Conservation (phyloP, 106 monocot genomes). For the Dactylorhiza incarnata region DNA sequence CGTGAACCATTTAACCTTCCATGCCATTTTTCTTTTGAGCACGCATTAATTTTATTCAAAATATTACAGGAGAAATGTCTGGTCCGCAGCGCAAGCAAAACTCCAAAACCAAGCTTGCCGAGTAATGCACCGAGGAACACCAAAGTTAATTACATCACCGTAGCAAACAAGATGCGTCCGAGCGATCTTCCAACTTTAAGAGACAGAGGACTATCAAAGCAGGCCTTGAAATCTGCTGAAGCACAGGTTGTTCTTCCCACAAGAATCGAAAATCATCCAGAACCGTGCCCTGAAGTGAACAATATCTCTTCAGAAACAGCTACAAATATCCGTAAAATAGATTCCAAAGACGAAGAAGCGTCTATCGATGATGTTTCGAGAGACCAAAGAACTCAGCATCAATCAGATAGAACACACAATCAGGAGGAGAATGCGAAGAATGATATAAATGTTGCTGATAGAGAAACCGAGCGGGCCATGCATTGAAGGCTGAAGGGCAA, state of each 20-base stretch:
- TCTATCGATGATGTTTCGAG: not conserved
- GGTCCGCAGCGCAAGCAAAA: not conserved
- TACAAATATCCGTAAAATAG: not conserved
- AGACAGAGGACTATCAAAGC: not conserved
- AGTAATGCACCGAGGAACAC: not conserved
- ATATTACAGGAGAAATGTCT: constrained; percentile 4
- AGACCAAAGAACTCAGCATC: not conserved
- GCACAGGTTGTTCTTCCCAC: not conserved
- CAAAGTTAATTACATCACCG: not conserved
- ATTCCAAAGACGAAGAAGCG: not conserved
- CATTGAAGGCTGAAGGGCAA: not conserved
- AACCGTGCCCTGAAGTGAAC: not conserved
- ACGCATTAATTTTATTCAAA: not conserved
- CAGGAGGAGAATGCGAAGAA: not conserved
- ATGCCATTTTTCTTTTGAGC: not conserved
- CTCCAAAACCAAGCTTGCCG: not conserved
- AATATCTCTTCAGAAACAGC: not conserved
- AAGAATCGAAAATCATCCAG: not conserved
- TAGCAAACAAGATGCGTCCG: not conserved
- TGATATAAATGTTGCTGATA: not conserved
- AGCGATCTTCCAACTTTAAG: not conserved
- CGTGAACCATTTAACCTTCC: too few relatives aligned
- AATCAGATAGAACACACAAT: not conserved
- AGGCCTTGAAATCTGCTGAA: not conserved
- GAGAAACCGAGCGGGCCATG: not conserved